Evolutionary conservation across 2,329 filamentous ascomycete genomes (phyloP), one percentile per base, ranked within the genome.

Genomic region (Amylocarpus encephaloides): DNA sequence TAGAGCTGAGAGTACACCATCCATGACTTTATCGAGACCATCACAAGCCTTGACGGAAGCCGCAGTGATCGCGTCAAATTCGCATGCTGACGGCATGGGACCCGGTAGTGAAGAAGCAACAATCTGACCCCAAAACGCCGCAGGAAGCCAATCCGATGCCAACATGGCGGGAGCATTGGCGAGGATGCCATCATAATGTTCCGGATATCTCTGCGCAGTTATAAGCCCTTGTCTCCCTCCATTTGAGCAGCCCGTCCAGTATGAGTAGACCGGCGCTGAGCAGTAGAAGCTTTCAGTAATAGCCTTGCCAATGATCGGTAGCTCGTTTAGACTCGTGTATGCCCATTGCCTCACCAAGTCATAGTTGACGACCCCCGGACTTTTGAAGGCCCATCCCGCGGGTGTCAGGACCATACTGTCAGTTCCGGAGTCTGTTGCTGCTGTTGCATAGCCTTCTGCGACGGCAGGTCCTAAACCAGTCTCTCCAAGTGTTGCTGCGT

Each of bases 101-200:
- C 39, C 35, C 5, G 41, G 16, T 13, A 46, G 15, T 26, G 22
- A 26, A 22, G 53, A 46, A 50, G 59, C 57, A 26, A 59, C 40
- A 11, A 56, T 32, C 18, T 45, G 22, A n/a, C 52, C 46, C 45
- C 51, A 56, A 26, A 45, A 46, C 5, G 46, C 34, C 1, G 32
- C 36, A 6, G 48, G 10, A 7, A 50, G 18, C 11, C 56, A 49
- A 13, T 46, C 22, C 34, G 22, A 26, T 52, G 47, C 57, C 46
- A 70, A 67, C 40, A 71, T 63, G 2, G 70, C 69, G 11, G 70
- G 70, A 3, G 68, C 64, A 4, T 54, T 51, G 19, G 42, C 42
- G 33, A 30, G 49, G 45, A 73, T 71, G 16, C 70, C 69, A 52
- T 73, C 64, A 48, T 66, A 72, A 2, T 61, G 57, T 2, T 60